Evolutionary conservation across 2,329 filamentous ascomycete species (phyloP), one percentile per base, ranked within the genome.

Genomic region (Sporothrix humicola): DNA sequence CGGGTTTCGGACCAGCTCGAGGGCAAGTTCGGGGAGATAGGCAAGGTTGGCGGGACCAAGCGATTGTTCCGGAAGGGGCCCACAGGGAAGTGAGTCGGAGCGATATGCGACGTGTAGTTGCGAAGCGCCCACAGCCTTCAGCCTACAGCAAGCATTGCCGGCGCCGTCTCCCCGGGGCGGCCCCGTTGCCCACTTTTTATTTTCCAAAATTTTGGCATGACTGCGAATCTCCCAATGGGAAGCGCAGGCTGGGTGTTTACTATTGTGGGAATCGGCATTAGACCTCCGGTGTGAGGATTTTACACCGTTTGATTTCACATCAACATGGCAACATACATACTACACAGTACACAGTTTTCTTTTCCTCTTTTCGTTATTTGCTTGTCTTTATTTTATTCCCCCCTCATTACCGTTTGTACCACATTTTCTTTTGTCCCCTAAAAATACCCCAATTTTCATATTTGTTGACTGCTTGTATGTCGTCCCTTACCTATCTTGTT

Each of bases 21-120:
- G 42, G 79, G 79, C 77, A 82, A 85, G 63, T 92, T 94, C 81
- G 91, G 90, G 23, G 91, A 93, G 76, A 82, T 94, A 77, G 91
- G 91, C 61, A 93, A 88, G 79, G 89, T 91, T 5, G 92, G 92
- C 1, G 88, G 87, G 8, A 94, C 92, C 17, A 92, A 92, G 83
- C 87, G 93, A 77, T 80, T 95, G 69, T 93, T 92, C 78, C 85
- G 89, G 78, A 77, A 74, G 65, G 76, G 73, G 3, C 26, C 37
- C 15, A 23, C 56, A 2, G 56, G 31, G 46, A 72, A 69, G 46
- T 48, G 58, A 23, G 2, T n/a, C 0, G 63, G 42, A 6, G 52
- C 58, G 3, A 72, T 37, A 37, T 7, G 23, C 23, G 23, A 26
- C 23, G 23, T 26, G 23, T 26, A 37, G 50, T 20, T n/a, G 58